A percentile compares a stretch with the other conserved stretches of the same genome.
Conservation (phyloP, 495 filamentous ascomycete genomes). For the Penicillium subrubescens region DNA sequence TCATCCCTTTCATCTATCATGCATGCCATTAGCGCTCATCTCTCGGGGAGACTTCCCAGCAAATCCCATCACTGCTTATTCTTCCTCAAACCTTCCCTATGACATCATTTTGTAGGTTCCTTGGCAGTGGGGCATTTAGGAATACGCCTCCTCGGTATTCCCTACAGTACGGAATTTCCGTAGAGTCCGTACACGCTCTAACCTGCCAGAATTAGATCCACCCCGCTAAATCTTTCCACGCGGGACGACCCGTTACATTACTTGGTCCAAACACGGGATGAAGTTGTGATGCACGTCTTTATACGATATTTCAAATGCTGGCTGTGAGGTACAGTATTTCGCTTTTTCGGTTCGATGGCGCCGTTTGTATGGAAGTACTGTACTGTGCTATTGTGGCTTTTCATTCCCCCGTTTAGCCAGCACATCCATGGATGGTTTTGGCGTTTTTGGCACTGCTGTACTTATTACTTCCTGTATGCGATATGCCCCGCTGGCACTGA, state of each 20-base stretch:
- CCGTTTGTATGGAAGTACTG: neutral
- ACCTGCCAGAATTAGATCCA: neutral
- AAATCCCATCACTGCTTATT: neutral
- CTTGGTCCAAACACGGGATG: neutral
- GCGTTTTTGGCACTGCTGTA: neutral
- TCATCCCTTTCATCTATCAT: neutral
- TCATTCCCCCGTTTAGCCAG: neutral
- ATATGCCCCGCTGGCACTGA: neutral
- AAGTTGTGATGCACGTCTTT: neutral
- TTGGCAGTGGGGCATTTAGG: neutral
- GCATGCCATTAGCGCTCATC: neutral
- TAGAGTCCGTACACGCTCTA: neutral
- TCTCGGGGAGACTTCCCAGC: neutral
- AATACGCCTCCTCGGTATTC: neutral
- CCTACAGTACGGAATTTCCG: too few species aligned
- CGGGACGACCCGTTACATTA: neutral
- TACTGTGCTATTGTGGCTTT: neutral
- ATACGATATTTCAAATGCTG: neutral
- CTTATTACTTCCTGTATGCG: too few species aligned
- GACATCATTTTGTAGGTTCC: neutral
- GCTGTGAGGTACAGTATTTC: neutral
- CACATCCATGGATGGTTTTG: neutral
- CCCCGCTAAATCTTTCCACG: neutral
- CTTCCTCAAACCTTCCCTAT: neutral
- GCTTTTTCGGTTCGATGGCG: neutral